Evolutionary conservation across 257 asterid species (phyloP), one percentile per base, ranked within the genome.

Genomic region (Rubia yunnanensis): DNA sequence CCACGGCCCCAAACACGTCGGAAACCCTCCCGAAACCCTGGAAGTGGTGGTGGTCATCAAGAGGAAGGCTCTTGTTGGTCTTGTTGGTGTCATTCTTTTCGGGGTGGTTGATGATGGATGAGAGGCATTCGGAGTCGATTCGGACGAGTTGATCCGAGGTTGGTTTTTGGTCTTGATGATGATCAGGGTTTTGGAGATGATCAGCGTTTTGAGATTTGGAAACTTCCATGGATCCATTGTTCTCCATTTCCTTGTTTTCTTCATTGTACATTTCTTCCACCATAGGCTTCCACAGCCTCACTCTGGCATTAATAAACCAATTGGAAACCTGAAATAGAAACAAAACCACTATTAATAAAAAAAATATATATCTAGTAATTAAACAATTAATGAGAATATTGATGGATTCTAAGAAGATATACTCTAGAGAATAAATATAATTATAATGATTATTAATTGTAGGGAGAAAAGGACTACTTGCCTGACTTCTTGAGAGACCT

Each of bases 211-310:
- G 70, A n/a, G 65, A 70, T 39, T 60, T 72, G 39, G 55, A 55
- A 56, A 60, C 77, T 60, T 67, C 73, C 15, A 53, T 39, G 24
- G 70, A 65, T 48, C 68, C 73, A 27, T 58, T 41, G 36, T 61
- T 83, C 15, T 83, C 84, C 2, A 66, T 61, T 38, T 85, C 98
- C 53, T 92, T 92, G 0, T 71, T 79, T 79, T 92, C 99, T 68
- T 92, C 95, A 10, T 80, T 31, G 70, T 92, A 92, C 98, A 92
- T 92, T 72, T 92, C 96, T 72, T 92, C 98, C 65, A 92, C 97
- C 98, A 92, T 92, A n/a, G 98, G 98, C 35, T 92, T 92, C 98
- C 98, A 92, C 27, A 92, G 77, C 80, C 98, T 83, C 63, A 92
- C 97, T 64, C 98, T 81, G 2, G 97, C 98, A 67, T 92, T 89